Evolutionary conservation across 164 flowering plant species (phyloP), one percentile per base, ranked within the genome.

Genomic region (Nymphaea colorata): DNA sequence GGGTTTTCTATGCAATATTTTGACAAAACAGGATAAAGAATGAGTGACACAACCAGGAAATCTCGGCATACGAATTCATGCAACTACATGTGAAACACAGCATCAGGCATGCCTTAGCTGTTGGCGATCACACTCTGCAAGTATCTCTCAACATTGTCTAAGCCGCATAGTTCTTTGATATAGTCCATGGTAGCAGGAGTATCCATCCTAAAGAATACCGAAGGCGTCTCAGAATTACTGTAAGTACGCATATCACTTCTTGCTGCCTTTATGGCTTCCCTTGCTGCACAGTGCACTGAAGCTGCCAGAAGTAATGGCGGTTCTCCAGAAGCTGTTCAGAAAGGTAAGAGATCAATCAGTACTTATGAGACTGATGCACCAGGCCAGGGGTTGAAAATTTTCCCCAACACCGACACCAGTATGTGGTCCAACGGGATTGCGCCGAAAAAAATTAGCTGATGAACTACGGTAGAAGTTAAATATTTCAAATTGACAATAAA

Each of bases 141-240:
- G 80, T 87, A 90, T 68, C 62, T 84, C 73, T 93, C 91, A 5
- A 89, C 96, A 55, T 44, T 77, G 71, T 90, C 86, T 3, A 93
- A 77, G 42, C 98, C 96, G 72, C 96, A 90, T 5, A 83, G 87
- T 75, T 83, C 83, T 79, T 93, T 93, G n/a, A 93, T 92, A 25
- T 82, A 84, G 60, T 96, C 96, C 94, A 91, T 82, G 62, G 85
- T 87, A 42, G 98, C 98, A 12, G 98, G 98, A 62, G 89, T 87
- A 6, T 75, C 82, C 69, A 89, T 67, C 55, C 80, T 76, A 73
- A 93, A 83, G 11, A 64, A 4, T 0, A 72, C 62, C 66, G 71
- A 75, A 68, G 74, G 71, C 41, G 62, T 77, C 55, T 81, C 80
- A 7, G 47, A 17, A 25, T 70, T 66, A 12, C 76, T 62, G 89